These are phyloP conservation scores for Colletotrichum somersetense DNA, from an alignment of 2,329 filamentous ascomycete species.

Conservation along the genomic window DNA sequence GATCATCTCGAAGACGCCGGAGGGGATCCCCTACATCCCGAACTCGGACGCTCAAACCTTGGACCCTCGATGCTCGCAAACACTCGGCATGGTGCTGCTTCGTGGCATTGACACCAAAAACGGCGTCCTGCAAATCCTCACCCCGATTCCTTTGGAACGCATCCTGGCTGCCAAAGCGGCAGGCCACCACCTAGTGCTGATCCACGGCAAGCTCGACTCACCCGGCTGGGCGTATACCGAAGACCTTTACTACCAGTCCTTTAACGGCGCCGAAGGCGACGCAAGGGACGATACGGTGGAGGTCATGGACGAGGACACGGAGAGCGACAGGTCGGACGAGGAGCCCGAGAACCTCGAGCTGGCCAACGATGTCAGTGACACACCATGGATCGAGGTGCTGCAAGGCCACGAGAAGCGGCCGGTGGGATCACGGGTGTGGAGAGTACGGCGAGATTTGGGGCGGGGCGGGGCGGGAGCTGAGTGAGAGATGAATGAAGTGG, in stretches of 20 bases:
- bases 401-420: constrained; percentile 67
- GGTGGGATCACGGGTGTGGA: constrained; percentile 72
- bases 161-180: constrained; percentile 56
- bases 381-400: constrained; percentile 72
- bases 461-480: constrained; percentile 46
- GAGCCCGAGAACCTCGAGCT: constrained; percentile 47
- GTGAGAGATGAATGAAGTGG: constrained; percentile 3
- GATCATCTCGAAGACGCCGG: constrained; percentile 58
- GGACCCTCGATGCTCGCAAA: constrained; percentile 69
- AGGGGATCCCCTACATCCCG: constrained; percentile 73
- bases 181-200: constrained; percentile 68
- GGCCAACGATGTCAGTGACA: constrained; percentile 47
- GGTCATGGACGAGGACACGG: constrained; percentile 52
- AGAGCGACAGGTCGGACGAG: constrained; percentile 49
- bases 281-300: constrained; percentile 50
- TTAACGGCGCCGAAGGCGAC: constrained; percentile 42
- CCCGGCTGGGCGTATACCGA: constrained; percentile 79
- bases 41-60: constrained; percentile 67
- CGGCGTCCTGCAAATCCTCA: constrained; percentile 72
- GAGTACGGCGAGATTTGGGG: constrained; percentile 73
- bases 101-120: constrained; percentile 72
- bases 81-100: constrained; percentile 76
- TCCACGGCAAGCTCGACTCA: constrained; percentile 76
- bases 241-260: constrained; percentile 62
- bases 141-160: constrained; percentile 63